These are phyloP conservation scores for Xylariaceae sp. DNA, from an alignment of 2,329 filamentous ascomycete species.

Conservation along the genomic window DNA sequence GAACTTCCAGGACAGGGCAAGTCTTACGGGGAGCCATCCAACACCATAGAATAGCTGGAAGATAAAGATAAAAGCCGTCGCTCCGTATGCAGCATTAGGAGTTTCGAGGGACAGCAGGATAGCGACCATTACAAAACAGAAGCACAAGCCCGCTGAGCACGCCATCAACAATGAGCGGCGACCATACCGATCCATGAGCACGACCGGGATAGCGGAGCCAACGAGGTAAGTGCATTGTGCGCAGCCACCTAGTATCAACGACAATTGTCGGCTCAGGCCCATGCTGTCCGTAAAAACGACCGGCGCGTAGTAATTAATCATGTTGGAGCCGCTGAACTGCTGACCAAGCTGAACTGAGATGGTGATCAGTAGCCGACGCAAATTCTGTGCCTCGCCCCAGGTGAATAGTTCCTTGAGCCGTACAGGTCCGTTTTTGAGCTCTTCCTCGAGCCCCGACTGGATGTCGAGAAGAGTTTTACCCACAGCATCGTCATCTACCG, in stretches of 20 bases:
- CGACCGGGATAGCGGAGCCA: conserved; percentile 44
- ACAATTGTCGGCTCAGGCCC: conserved; percentile 47
- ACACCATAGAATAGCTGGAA: conserved; percentile 49
- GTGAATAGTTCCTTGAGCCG: conserved; percentile 27
- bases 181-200: conserved; percentile 46
- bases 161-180: conserved; percentile 45
- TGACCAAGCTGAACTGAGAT: conserved; percentile 34
- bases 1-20: not conserved
- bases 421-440: conserved; percentile 26
- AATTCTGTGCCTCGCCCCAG: conserved; percentile 30
- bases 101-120: conserved; percentile 42
- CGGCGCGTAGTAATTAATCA: conserved; percentile 41
- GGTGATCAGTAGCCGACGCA: conserved; percentile 31
- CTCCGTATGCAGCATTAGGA: conserved; percentile 41
- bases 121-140: conserved; percentile 46
- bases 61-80: conserved; percentile 48
- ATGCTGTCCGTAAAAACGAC: conserved; percentile 44
- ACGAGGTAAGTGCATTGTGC: conserved; percentile 44
- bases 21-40: conserved; percentile 42
- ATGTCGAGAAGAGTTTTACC: conserved; percentile 18
- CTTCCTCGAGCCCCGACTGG: conserved; percentile 22
- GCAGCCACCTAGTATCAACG: conserved; percentile 54
- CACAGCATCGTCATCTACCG: conserved; percentile 24
- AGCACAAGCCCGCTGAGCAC: conserved; percentile 44
- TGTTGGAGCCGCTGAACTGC: conserved; percentile 34